Evolutionary conservation across 1,284 basidiomycete genomes (phyloP).

Genomic region (Microbotryum silenes-acaulis): DNA sequence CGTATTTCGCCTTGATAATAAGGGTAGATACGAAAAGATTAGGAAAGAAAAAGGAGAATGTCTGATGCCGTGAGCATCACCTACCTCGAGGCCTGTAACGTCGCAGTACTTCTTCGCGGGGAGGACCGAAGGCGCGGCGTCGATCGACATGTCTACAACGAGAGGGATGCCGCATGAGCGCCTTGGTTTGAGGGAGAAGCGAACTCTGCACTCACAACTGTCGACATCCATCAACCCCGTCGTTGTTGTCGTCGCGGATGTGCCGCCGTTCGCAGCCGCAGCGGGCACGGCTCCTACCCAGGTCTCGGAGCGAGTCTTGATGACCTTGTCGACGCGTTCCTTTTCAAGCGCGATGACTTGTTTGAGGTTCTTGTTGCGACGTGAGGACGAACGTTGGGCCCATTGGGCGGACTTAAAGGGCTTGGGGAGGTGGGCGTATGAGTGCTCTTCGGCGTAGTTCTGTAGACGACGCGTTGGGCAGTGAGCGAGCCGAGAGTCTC

Average conservation of each 20-base stretch:
- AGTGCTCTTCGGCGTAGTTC: conserved; percentile 25
- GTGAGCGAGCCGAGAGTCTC: too few relatives aligned
- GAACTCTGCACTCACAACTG: too few relatives aligned
- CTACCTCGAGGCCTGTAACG: conserved; percentile 45
- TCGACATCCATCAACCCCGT: too few relatives aligned
- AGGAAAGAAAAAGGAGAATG: too few relatives aligned
- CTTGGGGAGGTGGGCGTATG: conserved; percentile 25
- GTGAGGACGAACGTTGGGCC: conserved; percentile 1
- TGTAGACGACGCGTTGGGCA: not conserved
- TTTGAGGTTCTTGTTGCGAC: conserved; percentile 33
- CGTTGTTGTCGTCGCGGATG: too few relatives aligned
- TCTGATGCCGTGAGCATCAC: not conserved
- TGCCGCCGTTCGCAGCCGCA: too few relatives aligned
- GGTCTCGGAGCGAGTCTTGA: not conserved
- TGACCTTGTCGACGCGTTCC: conserved; percentile 27
- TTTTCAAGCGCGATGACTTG: conserved; percentile 34
- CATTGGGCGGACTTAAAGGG: conserved; percentile 34
- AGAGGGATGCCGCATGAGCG: not conserved
- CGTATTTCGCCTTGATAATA: conserved; percentile 28
- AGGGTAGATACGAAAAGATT: not conserved
- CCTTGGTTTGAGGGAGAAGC: too few relatives aligned
- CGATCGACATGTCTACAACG: conserved; percentile 18
- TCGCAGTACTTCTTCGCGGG: conserved; percentile 48
- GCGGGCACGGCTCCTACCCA: too few relatives aligned
- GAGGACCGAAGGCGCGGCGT: conserved; percentile 33